Evolutionary conservation across 2,329 filamentous ascomycete species (phyloP).

Genomic region (Verruconis gallopava): DNA sequence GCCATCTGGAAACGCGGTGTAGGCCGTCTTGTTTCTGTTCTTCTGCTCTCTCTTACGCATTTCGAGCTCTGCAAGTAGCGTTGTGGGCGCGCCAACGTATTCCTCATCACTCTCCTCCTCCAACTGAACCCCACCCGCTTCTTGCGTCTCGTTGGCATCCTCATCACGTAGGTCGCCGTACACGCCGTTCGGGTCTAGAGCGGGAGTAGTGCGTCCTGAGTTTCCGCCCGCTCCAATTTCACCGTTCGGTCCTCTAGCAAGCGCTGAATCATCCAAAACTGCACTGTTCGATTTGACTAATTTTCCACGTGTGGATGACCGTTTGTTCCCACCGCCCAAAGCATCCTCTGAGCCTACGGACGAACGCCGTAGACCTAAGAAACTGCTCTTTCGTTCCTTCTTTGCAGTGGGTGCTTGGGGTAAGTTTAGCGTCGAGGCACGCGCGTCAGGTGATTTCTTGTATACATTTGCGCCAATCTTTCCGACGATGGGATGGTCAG

Average conservation of each 20-base stretch:
- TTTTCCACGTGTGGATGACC: conserved; percentile 22
- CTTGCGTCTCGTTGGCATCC: conserved; percentile 32
- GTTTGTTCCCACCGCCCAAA: conserved; percentile 20
- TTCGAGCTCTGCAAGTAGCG: conserved; percentile 82
- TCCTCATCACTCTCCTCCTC: conserved; percentile 21
- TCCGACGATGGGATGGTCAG: conserved; percentile 73
- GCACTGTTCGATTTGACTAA: conserved; percentile 15
- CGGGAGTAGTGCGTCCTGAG: conserved; percentile 3
- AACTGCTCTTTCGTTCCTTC: conserved; percentile 8
- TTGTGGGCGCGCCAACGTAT: conserved; percentile 67
- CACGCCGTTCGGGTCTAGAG: conserved; percentile 4
- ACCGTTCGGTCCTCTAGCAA: conserved; percentile 8
- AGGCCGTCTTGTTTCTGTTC: conserved; percentile 57
- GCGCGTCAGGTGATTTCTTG: conserved; percentile 11
- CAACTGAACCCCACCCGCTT: conserved; percentile 24
- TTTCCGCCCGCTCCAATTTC: conserved; percentile 1
- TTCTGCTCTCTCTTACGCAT: conserved; percentile 82
- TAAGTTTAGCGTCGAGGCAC: neutral
- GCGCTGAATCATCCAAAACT: conserved; percentile 14
- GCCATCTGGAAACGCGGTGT: conserved; percentile 54
- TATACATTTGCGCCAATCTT: conserved; percentile 41
- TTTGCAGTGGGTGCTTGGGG: conserved; percentile 2
- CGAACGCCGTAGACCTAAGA: conserved; percentile 14
- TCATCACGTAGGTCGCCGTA: conserved; percentile 1
- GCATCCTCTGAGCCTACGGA: conserved; percentile 14